Evolutionary conservation across 345 rosid species (phyloP).

Genomic region (Microcos paniculata): DNA sequence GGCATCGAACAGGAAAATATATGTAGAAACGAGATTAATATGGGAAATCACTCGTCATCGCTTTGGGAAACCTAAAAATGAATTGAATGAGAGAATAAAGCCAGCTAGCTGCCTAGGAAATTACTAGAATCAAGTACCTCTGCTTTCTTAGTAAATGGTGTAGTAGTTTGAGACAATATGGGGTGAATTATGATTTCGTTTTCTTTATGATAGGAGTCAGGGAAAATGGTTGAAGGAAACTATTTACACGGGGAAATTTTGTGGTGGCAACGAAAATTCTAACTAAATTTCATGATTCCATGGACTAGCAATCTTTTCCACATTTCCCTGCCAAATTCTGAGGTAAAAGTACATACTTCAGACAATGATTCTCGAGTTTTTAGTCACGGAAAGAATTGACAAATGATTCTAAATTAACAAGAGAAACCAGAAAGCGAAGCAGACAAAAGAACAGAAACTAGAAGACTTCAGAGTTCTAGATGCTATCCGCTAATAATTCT

Average conservation of each 20-base stretch:
- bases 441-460: not conserved
- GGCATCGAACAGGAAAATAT: not conserved
- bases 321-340: not conserved
- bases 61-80: not conserved
- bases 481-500: not conserved
- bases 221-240: not conserved
- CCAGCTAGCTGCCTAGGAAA: not conserved
- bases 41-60: not conserved
- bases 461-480: not conserved
- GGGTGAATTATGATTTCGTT: not conserved
- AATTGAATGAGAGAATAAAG: not conserved
- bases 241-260: not conserved
- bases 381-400: not conserved
- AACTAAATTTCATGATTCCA: not conserved
- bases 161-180: not conserved
- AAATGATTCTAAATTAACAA: not conserved
- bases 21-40: no score
- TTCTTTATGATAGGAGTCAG: no score
- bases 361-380: not conserved
- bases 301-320: not conserved
- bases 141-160: not conserved
- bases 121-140: not conserved
- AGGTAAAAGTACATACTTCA: no score
- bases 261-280: not conserved
- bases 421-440: not conserved